Evolutionary conservation across 495 filamentous ascomycete species (phyloP), one percentile per base, ranked within the genome.

Genomic region (Xylaria castorea): DNA sequence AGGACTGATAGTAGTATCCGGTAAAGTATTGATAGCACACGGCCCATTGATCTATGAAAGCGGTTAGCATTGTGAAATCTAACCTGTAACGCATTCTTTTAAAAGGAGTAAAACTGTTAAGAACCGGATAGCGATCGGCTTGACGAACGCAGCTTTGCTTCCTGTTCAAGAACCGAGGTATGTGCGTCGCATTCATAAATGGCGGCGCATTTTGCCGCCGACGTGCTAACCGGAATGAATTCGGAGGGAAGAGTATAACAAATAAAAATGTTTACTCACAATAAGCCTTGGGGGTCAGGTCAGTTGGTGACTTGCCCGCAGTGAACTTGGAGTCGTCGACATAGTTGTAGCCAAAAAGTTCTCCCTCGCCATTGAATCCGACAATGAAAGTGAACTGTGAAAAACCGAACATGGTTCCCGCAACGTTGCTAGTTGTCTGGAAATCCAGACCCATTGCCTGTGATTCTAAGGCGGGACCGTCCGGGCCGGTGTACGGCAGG

Each of bases 361-460:
- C 74, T 25, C 79, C 68, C 62, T 81, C 67, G 20, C 67, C 64
- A 68, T 89, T 84, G 73, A 89, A 90, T 5, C 80, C 85, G 32
- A 89, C 74, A 16, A 64, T 5, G 40, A 72, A 22, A 50, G 7
- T 25, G 11, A 20, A 40, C 8, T 70, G 36, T 58, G 70, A 62
- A 7, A 80, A 63, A 9, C 78, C 75, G 72, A 88, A 86, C 68
- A 87, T 70, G 4, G 86, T 82, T 20, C 84, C 66, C 1, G 84
- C 89, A 38, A 90, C 83, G 76, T 91, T 89, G 78, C 83, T 84
- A 32, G 81, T 80, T 1, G 83, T 72, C 64, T 80, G 68, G 75
- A 78, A 81, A 69, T 69, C 72, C 18, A 91, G 77, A 5, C 57
- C 62, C 76, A 90, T 74, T 1, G 81, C 68, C 68, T 81, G 75